Conservation (phyloP, 225 moss, liverwort and hornwort species). For the Lunularia cruciata region DNA sequence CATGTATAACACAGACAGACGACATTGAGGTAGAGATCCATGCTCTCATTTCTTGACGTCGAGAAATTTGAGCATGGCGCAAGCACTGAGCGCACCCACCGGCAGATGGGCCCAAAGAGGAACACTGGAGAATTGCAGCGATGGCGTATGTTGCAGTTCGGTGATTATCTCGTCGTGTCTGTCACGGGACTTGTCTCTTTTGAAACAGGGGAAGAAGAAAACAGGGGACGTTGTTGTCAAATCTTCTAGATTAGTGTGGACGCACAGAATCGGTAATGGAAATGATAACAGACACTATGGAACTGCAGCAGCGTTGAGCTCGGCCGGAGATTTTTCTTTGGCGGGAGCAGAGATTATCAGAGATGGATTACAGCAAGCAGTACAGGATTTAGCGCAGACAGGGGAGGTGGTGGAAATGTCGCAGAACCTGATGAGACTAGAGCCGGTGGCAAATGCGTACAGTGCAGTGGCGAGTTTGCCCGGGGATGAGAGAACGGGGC, state of each 20-base stretch:
- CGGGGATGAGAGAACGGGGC: conserved; percentile 20
- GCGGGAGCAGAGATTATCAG: conserved; percentile 6
- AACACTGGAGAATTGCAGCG: conserved; percentile 4
- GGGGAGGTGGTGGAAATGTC: background rate
- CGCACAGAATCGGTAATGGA: background rate
- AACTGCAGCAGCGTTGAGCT: no score
- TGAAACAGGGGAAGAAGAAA: background rate
- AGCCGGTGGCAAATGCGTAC: conserved; percentile 15
- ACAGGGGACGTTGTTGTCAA: background rate
- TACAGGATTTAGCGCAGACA: conserved; percentile 1
- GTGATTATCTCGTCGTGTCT: background rate
- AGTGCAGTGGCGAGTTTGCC: conserved; percentile 24
- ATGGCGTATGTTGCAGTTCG: background rate
- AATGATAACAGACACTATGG: no score
- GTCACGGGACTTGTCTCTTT: background rate
- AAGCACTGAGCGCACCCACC: background rate
- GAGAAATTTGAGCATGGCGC: background rate
- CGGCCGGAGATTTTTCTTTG: background rate
- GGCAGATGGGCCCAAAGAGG: background rate
- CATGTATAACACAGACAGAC: background rate
- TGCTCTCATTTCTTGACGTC: background rate
- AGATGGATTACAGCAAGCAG: conserved; percentile 8
- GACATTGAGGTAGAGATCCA: background rate
- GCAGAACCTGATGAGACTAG: background rate
- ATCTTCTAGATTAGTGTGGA: background rate